Evolutionary conservation across 2,329 filamentous ascomycete species (phyloP), one percentile per base, ranked within the genome.

Genomic region (Trichoderma guizhouense): DNA sequence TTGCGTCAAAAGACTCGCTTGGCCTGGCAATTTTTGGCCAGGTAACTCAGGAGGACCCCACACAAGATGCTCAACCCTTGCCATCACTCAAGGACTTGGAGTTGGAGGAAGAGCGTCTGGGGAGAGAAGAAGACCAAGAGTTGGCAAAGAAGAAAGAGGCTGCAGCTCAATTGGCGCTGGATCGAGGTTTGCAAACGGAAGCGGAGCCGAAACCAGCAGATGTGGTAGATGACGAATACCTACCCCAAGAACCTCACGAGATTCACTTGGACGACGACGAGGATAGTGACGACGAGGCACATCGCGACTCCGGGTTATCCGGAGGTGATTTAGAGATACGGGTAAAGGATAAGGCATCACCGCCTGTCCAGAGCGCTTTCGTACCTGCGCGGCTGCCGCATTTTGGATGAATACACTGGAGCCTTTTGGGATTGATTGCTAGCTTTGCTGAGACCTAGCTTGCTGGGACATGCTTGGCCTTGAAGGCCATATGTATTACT

Each of bases 321-420:
- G 68, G 71, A 12, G 30, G 60, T n/a, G 55, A 58, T 57, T 26
- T 28, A 21, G 76, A 78, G 30, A 80, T 79, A 55, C 77, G 77
- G 14, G 77, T 80, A 71, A 77, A 78, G n/a, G 72, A 72, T 30
- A 63, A 58, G 3, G 64, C 66, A 55, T 30, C 62, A 7, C 55
- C 36, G 12, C 21, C 39, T n/a, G 30, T 7, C 30, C 57, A 57
- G n/a, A 24, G 71, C 24, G 80, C 80, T 2, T 91, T 91, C 74
- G 82, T 90, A 26, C 88, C 89, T 5, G 89, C 89, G 43, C 83
- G 88, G 72, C 78, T 91, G 72, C 89, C 89, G 47, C 83, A 84
- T 69, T 88, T 91, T 80, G 81, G 81, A 74, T 88, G 73, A 79
- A 70, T 70, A 72, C 30, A 43, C 11, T 9, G 11, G 43, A 24